These are phyloP conservation scores for Phytophthora hibernalis DNA, from an alignment of 352 stramenopile genomes.

Conservation along the genomic window DNA sequence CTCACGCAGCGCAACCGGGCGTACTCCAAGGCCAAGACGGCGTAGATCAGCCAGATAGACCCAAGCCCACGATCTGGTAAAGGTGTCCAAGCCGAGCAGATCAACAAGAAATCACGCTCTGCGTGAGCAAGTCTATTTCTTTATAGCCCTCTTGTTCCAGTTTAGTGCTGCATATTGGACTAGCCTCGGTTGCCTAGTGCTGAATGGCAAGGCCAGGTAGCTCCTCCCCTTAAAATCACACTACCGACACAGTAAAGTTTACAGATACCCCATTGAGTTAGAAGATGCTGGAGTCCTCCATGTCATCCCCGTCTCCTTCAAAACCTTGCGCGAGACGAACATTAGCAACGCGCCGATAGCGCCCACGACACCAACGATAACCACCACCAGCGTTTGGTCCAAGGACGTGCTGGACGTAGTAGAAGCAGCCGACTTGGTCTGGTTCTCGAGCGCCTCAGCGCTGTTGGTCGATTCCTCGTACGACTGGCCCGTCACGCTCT, in stretches of 20 bases:
- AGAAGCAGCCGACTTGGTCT: slow-evolving; percentile 19
- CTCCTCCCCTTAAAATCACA: slow-evolving; percentile 18
- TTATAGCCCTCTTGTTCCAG: slow-evolving; percentile 31
- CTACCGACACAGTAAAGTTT: slow-evolving; percentile 35
- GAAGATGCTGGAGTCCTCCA: slow-evolving; percentile 34
- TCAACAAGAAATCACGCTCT: slow-evolving; percentile 33
- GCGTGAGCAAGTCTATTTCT: slow-evolving; percentile 33
- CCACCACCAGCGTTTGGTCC: slow-evolving; percentile 61
- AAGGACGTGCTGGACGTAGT: slow-evolving; percentile 34
- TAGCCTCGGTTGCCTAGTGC: slow-evolving; percentile 17
- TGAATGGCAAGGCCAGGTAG: slow-evolving; percentile 10
- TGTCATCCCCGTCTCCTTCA: slow-evolving; percentile 55
- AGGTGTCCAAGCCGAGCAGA: slow-evolving; percentile 7
- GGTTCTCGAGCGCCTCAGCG: slow-evolving; percentile 29
- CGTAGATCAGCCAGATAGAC: slow-evolving; percentile 36
- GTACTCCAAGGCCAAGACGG: slow-evolving; percentile 80
- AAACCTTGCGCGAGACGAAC: slow-evolving; percentile 61
- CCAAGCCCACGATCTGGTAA: slow-evolving; percentile 5
- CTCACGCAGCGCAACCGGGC: slow-evolving; percentile 84
- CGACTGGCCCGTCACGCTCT: slow-evolving; percentile 19
- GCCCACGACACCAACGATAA: slow-evolving; percentile 64
- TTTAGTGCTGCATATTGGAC: slow-evolving; percentile 13
- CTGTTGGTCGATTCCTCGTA: slow-evolving; percentile 16
- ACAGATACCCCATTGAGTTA: slow-evolving; percentile 35
- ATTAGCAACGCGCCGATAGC: slow-evolving; percentile 58